These are phyloP conservation scores for Lycium ferocissimum DNA, from an alignment of 257 asterid species.

Conservation along the genomic window DNA sequence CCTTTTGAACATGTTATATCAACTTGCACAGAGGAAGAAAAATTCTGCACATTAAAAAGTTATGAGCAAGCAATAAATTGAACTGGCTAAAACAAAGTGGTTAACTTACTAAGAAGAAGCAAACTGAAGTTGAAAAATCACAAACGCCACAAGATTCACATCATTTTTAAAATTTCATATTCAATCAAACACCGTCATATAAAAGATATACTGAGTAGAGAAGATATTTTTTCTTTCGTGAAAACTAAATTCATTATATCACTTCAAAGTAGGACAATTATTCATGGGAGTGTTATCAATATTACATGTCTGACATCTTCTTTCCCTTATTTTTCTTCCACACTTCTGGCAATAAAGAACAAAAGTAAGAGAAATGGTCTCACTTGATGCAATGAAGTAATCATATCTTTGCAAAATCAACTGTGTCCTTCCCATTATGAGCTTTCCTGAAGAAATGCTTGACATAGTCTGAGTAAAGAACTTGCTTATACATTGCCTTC, in stretches of 20 bases:
- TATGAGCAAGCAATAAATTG: no score
- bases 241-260: background rate
- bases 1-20: no score
- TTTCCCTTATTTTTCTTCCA: conserved; percentile 15
- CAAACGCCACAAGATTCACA: no score
- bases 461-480: conserved; percentile 55
- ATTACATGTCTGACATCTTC: background rate
- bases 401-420: conserved; percentile 55
- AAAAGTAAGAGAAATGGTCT: background rate
- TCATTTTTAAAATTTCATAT: background rate
- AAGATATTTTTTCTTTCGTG: background rate
- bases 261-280: background rate
- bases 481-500: conserved; percentile 47
- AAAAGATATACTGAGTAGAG: background rate
- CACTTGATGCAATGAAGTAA: background rate
- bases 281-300: background rate
- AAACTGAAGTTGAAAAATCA: no score
- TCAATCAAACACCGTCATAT: background rate
- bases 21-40: no score
- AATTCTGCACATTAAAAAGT: no score
- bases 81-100: no score
- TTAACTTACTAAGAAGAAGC: no score
- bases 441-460: conserved; percentile 58
- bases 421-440: conserved; percentile 58
- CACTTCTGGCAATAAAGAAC: no score